These are phyloP conservation scores for Arabis hirsuta DNA, from an alignment of 345 rosid species.

Conservation along the genomic window DNA sequence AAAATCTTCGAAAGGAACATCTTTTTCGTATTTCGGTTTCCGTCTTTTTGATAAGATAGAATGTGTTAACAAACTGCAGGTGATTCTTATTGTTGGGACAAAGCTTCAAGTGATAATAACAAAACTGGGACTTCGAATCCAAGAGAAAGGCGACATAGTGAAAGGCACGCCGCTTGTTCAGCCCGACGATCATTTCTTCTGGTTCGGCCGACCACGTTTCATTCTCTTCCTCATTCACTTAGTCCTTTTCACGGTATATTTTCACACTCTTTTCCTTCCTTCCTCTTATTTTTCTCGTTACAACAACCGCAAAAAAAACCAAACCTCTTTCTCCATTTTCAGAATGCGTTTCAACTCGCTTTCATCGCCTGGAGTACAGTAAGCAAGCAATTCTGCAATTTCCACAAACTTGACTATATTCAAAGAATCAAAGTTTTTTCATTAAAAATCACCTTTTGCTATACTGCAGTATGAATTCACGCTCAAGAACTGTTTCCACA, in stretches of 20 bases:
- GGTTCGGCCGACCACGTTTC: conserved; percentile 85
- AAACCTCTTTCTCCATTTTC: conserved; percentile 17
- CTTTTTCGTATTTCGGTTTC: background rate
- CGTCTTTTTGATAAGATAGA: background rate
- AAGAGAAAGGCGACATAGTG: conserved; percentile 73
- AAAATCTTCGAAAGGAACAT: background rate
- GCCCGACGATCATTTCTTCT: conserved; percentile 85
- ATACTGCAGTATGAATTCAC: conserved; percentile 63
- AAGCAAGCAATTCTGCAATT: conserved; percentile 30
- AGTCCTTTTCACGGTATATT: conserved; percentile 79
- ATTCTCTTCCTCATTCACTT: conserved; percentile 84
- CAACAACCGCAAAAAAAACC: background rate
- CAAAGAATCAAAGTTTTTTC: too few species aligned
- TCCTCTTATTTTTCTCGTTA: background rate
- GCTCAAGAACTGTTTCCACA: conserved; percentile 67
- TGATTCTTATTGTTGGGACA: conserved; percentile 74
- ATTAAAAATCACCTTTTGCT: background rate
- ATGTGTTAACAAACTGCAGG: conserved; percentile 48
- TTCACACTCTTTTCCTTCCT: background rate
- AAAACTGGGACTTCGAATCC: conserved; percentile 73
- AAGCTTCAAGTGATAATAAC: conserved; percentile 95
- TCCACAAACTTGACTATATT: background rate
- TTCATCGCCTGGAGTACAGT: conserved; percentile 88
- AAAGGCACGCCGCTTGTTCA: conserved; percentile 85
- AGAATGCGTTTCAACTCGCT: conserved; percentile 94